Evolutionary conservation across 305 asterid species (phyloP).

Genomic region (Fraxinus angustifolia): DNA sequence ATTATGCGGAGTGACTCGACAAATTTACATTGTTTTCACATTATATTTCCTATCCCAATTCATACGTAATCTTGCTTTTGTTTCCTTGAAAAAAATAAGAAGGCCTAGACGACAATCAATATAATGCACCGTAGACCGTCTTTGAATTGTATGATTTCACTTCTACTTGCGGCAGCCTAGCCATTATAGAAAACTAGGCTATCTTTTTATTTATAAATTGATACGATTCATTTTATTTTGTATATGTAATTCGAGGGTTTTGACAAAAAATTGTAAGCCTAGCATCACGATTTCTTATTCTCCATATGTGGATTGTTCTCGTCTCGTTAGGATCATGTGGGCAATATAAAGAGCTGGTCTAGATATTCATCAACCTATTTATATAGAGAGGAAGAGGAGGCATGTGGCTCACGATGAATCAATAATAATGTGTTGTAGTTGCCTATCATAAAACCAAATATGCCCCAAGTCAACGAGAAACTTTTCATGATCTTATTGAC

Average conservation of each 20-base stretch:
- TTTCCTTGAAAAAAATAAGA: background rate
- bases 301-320: background rate
- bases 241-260: background rate
- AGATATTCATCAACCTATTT: background rate
- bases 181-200: background rate
- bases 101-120: too few species aligned
- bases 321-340: background rate
- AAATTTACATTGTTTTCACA: too few species aligned
- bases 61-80: background rate
- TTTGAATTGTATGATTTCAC: background rate
- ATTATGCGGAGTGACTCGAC: too few species aligned
- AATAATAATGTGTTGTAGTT: background rate
- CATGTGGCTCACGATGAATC: background rate
- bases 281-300: too few species aligned
- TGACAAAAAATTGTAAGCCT: background rate
- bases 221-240: background rate
- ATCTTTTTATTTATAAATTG: background rate
- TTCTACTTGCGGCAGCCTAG: background rate
- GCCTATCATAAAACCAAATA: background rate
- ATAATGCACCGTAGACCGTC: too few species aligned
- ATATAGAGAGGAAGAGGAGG: background rate
- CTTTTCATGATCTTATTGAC: background rate
- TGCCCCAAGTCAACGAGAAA: background rate
- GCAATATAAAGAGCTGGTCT: background rate
- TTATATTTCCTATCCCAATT: too few species aligned